These are phyloP conservation scores for Marasmius tenuissimus DNA, from an alignment of 1,284 basidiomycete species.

Conservation along the genomic window DNA sequence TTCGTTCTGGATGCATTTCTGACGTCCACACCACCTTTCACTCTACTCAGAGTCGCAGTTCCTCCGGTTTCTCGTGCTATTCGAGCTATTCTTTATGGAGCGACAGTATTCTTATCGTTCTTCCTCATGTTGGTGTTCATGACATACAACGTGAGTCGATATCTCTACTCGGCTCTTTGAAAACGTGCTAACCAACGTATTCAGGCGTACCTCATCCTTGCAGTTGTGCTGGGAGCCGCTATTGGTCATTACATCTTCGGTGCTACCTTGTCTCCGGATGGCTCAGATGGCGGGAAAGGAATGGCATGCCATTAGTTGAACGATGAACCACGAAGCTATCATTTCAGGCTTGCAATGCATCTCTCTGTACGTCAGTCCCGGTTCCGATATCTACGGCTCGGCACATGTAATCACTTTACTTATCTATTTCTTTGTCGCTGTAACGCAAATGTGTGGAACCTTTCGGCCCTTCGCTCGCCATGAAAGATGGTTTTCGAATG, in stretches of 20 bases:
- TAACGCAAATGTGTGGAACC: too few species aligned
- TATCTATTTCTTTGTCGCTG: too few species aligned
- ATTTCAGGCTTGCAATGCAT: too few species aligned
- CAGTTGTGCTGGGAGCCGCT: constrained; percentile 70
- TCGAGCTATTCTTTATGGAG: constrained; percentile 66
- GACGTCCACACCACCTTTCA: not conserved
- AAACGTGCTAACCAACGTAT: not conserved
- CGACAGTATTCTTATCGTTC: constrained; percentile 72
- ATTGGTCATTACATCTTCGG: constrained; percentile 75
- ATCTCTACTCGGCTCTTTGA: constrained; percentile 3
- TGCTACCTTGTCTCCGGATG: constrained; percentile 56
- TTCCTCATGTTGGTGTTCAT: constrained; percentile 89
- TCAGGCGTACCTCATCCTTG: constrained; percentile 77
- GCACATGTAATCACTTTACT: too few species aligned
- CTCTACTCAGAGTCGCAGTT: constrained; percentile 39
- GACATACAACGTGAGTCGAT: constrained; percentile 75
- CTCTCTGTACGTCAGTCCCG: too few species aligned
- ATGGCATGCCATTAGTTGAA: constrained; percentile 50
- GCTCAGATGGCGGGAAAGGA: constrained; percentile 51
- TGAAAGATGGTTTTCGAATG: too few species aligned
- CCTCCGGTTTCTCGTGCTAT: constrained; percentile 51
- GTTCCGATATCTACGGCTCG: too few species aligned
- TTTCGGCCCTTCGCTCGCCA: too few species aligned
- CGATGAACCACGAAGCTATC: not conserved
- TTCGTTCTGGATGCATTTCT: not conserved